These are phyloP conservation scores for Penicillium paxilli DNA, from an alignment of 495 filamentous ascomycete genomes.

Conservation along the genomic window DNA sequence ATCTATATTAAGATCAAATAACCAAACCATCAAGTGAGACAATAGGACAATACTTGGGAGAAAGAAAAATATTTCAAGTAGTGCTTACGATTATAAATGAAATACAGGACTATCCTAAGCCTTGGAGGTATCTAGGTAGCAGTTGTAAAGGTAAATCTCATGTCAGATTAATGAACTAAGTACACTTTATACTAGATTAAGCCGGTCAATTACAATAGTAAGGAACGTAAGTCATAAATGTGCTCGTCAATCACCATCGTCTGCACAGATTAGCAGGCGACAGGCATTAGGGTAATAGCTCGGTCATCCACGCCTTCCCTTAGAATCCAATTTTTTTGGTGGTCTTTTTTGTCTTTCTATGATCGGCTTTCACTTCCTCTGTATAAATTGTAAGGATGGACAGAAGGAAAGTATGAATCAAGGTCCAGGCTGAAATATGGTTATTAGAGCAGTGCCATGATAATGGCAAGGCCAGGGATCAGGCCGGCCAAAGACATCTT, in stretches of 20 bases:
- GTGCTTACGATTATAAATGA: too few relatives aligned
- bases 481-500: conserved; percentile 21
- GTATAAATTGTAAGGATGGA: not conserved
- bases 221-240: conserved; percentile 12
- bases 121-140: too few relatives aligned
- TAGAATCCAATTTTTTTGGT: conserved; percentile 15
- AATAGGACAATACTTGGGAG: too few relatives aligned
- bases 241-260: conserved; percentile 11
- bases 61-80: too few relatives aligned
- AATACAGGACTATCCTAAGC: too few relatives aligned
- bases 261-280: conserved; percentile 1
- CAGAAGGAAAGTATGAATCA: not conserved
- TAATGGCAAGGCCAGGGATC: conserved; percentile 19
- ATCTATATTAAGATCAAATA: too few relatives aligned
- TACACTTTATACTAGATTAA: conserved; percentile 11
- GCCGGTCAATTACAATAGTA: conserved; percentile 4
- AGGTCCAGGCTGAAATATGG: not conserved
- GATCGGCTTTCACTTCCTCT: not conserved
- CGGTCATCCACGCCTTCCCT: not conserved
- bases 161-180: conserved; percentile 6
- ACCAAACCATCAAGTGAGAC: too few relatives aligned
- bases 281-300: conserved; percentile 7
- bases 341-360: conserved; percentile 1
- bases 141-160: not conserved
- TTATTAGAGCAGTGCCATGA: conserved; percentile 19